phyloP scores from a whole-genome alignment of 2,329 filamentous ascomycete species.

The Fusarium compactum region DNA sequence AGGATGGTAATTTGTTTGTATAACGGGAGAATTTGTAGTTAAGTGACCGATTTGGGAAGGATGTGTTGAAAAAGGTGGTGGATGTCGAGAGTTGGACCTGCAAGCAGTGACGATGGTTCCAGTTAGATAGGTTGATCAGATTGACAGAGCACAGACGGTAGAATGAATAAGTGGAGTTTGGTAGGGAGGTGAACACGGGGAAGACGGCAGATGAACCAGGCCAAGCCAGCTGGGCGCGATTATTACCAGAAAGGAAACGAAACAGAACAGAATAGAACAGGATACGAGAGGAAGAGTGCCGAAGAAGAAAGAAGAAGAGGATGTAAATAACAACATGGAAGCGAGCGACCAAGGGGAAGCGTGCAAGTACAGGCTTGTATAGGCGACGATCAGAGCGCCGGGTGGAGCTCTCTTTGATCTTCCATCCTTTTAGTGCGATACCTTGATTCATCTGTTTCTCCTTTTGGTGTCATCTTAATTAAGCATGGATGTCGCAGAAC shows the following conservation, averaged over 20 bases:
- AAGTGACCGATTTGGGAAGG: slow-evolving; percentile 76
- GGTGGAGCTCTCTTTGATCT: slow-evolving; percentile 28
- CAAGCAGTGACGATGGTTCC: slow-evolving; percentile 40
- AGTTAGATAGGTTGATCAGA: slow-evolving; percentile 39
- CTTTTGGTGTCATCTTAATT: slow-evolving; percentile 27
- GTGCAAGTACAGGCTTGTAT: slow-evolving; percentile 5
- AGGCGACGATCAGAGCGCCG: slow-evolving; percentile 10
- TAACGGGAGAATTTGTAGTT: slow-evolving; percentile 75
- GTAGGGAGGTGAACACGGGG: slow-evolving; percentile 37
- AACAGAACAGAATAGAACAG: not conserved
- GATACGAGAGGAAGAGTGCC: not conserved
- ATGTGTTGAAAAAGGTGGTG: slow-evolving; percentile 60
- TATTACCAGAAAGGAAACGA: slow-evolving; percentile 10
- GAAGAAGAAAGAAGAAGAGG: not conserved
- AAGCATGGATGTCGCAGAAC: slow-evolving; percentile 37
- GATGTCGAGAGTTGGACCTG: slow-evolving; percentile 47
- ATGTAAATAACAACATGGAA: not conserved
- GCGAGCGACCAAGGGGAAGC: slow-evolving; percentile 9
- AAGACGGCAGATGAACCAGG: slow-evolving; percentile 34
- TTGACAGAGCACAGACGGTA: slow-evolving; percentile 37
- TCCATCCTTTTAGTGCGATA: slow-evolving; percentile 23
- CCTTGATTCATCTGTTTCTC: slow-evolving; percentile 16
- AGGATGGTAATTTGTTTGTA: slow-evolving; percentile 66
- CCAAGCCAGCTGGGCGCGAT: slow-evolving; percentile 33
- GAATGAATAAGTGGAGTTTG: slow-evolving; percentile 29